Conservation (phyloP, 2,329 filamentous ascomycete genomes). For the Colletotrichum kahawae region DNA sequence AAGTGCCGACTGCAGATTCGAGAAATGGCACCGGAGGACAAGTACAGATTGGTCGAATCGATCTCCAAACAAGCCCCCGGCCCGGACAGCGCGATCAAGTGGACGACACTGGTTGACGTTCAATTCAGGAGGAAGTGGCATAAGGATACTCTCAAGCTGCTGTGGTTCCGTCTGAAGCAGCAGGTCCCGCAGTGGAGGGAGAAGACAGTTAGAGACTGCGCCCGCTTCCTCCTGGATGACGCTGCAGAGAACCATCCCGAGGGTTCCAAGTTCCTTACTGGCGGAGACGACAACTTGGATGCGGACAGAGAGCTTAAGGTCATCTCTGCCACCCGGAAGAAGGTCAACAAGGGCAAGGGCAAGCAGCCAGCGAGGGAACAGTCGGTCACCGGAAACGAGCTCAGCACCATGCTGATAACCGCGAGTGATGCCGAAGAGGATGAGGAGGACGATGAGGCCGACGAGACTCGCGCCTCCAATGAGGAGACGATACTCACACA, state of each 20-base stretch:
- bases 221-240: conserved; percentile 37
- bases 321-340: not conserved
- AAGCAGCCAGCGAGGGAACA: not conserved
- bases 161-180: conserved; percentile 44
- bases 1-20: conserved; percentile 46
- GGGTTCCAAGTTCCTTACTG: not conserved
- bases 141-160: conserved; percentile 38
- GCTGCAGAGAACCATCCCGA: conserved; percentile 27
- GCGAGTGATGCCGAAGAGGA: not conserved
- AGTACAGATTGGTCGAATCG: conserved; percentile 46
- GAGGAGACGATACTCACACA: not conserved
- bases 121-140: conserved; percentile 44
- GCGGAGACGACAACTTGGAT: not conserved
- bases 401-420: not conserved
- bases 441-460: not conserved
- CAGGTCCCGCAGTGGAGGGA: conserved; percentile 34
- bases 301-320: not conserved
- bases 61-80: conserved; percentile 45
- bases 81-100: conserved; percentile 51
- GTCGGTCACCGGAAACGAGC: not conserved
- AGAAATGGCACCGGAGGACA: conserved; percentile 49
- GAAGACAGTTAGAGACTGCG: conserved; percentile 37
- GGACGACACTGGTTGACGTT: conserved; percentile 49
- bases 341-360: not conserved
- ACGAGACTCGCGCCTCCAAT: not conserved